A percentile compares a stretch with the other conserved stretches of the same genome.
These are phyloP conservation scores for Aureobasidium uvarum DNA, from an alignment of 2,329 filamentous ascomycete genomes.

Conservation along the genomic window DNA sequence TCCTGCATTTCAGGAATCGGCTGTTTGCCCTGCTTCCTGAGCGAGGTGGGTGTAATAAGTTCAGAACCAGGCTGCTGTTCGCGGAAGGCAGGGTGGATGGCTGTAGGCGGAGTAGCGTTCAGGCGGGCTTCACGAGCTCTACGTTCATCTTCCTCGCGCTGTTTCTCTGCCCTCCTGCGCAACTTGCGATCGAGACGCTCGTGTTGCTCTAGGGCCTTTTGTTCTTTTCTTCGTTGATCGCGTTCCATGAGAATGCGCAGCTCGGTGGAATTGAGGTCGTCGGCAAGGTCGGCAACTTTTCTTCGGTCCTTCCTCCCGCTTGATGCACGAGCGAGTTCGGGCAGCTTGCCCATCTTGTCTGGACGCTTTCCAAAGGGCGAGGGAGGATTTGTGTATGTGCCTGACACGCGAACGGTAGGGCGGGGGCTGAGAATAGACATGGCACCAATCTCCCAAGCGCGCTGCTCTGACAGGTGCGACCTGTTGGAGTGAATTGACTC, in stretches of 20 bases:
- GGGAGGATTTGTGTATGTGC: conserved; percentile 20
- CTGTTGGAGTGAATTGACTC: conserved; percentile 74
- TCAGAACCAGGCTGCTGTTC: conserved; percentile 25
- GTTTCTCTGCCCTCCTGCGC: conserved; percentile 63
- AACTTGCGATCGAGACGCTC: conserved; percentile 65
- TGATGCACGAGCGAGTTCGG: conserved; percentile 30
- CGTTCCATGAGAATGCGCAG: conserved; percentile 87
- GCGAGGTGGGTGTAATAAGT: conserved; percentile 7
- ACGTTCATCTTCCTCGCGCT: conserved; percentile 55
- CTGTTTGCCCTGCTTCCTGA: conserved; percentile 20
- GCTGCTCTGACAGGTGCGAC: conserved; percentile 70
- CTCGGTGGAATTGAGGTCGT: conserved; percentile 80
- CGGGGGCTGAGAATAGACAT: conserved; percentile 81
- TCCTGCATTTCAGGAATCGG: not conserved
- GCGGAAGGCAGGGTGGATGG: conserved; percentile 39
- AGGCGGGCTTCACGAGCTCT: conserved; percentile 50
- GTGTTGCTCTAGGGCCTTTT: conserved; percentile 66
- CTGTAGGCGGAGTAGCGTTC: conserved; percentile 31
- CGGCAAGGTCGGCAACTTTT: conserved; percentile 68
- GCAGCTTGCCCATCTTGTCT: conserved; percentile 28
- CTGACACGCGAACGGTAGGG: conserved; percentile 66
- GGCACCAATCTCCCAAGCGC: conserved; percentile 75
- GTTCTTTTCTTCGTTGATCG: conserved; percentile 75
- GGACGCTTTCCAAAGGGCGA: not conserved
- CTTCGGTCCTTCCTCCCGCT: conserved; percentile 54